A percentile compares a stretch with the other conserved stretches of the same genome.
Evolutionary conservation across 1,284 basidiomycete species (phyloP).

Genomic region (Rhodotorula sp.): DNA sequence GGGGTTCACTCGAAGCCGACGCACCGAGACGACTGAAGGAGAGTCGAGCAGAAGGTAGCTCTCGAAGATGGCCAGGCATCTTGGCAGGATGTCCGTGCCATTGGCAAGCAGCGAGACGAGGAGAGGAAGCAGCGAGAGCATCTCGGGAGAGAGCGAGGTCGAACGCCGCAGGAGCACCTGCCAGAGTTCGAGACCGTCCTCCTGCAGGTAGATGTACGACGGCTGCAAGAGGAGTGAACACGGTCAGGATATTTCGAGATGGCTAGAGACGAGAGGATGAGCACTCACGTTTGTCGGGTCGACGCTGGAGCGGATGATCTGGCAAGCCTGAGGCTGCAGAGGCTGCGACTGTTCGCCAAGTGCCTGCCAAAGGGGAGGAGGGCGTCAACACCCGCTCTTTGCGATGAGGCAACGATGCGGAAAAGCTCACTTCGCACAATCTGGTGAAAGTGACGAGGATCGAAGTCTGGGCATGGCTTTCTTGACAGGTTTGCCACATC

Average conservation of each 20-base stretch:
- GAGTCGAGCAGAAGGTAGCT: slow-evolving; percentile 41
- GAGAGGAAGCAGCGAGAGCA: slow-evolving; percentile 36
- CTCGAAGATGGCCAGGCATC: slow-evolving; percentile 41
- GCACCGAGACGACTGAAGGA: slow-evolving; percentile 14
- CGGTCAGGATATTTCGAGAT: too few relatives aligned
- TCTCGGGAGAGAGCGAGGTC: slow-evolving; percentile 25
- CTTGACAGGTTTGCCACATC: slow-evolving; percentile 35
- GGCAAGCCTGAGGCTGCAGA: slow-evolving; percentile 28
- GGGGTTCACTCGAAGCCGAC: background rate
- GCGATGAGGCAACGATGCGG: background rate
- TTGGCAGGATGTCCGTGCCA: slow-evolving; percentile 40
- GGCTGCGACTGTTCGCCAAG: slow-evolving; percentile 34
- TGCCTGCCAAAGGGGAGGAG: slow-evolving; percentile 8
- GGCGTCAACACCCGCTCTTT: background rate
- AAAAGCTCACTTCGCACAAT: slow-evolving; percentile 32
- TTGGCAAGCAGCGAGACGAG: slow-evolving; percentile 30
- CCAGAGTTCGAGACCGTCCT: slow-evolving; percentile 45
- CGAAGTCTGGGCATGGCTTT: slow-evolving; percentile 40
- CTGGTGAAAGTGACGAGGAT: slow-evolving; percentile 43
- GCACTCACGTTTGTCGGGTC: slow-evolving; percentile 35
- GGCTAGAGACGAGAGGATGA: too few relatives aligned
- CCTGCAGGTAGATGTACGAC: slow-evolving; percentile 41
- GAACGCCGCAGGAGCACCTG: slow-evolving; percentile 33
- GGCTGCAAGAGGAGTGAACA: slow-evolving; percentile 10
- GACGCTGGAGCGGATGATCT: slow-evolving; percentile 38